phyloP scores from a whole-genome alignment of 1,284 basidiomycete genomes.

The Trametes versicolor region DNA sequence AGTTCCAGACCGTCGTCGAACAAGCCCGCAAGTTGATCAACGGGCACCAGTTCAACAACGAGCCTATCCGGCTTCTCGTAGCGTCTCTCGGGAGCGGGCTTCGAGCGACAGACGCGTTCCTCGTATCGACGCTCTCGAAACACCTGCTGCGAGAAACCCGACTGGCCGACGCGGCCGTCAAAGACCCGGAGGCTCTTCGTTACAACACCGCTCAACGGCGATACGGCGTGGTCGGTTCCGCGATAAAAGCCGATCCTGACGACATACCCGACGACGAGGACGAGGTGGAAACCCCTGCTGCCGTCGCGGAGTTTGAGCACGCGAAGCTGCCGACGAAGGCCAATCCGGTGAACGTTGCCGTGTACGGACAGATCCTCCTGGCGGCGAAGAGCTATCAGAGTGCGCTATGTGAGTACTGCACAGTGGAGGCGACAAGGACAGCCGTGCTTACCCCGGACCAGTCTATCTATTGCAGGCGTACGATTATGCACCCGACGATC shows the following conservation, averaged over 20 bases:
- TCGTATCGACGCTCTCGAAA: slow-evolving; percentile 81
- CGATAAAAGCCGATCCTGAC: slow-evolving; percentile 44
- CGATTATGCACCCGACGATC: slow-evolving; percentile 85
- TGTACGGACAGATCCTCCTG: slow-evolving; percentile 92
- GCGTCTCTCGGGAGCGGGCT: slow-evolving; percentile 76
- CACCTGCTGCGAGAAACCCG: slow-evolving; percentile 83
- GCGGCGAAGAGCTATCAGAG: slow-evolving; percentile 90
- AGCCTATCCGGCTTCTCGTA: slow-evolving; percentile 79
- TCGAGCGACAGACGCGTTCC: slow-evolving; percentile 76
- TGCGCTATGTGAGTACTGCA: slow-evolving; percentile 78
- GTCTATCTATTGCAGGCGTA: slow-evolving; percentile 92
- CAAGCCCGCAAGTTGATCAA: slow-evolving; percentile 79
- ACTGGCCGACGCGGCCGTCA: slow-evolving; percentile 68
- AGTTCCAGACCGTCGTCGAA: slow-evolving; percentile 71
- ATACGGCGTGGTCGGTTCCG: slow-evolving; percentile 51
- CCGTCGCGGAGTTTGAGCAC: slow-evolving; percentile 33
- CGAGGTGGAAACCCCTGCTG: slow-evolving; percentile 34
- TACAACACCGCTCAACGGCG: slow-evolving; percentile 67
- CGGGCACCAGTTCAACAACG: slow-evolving; percentile 82
- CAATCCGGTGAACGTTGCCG: slow-evolving; percentile 78
- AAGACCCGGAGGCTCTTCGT: slow-evolving; percentile 64
- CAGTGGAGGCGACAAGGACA: background rate
- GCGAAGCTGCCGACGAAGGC: slow-evolving; percentile 67
- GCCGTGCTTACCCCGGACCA: slow-evolving; percentile 49
- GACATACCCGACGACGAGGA: slow-evolving; percentile 48